phyloP scores from a whole-genome alignment of 2,329 filamentous ascomycete genomes.

The Stemphylium lycopersici region DNA sequence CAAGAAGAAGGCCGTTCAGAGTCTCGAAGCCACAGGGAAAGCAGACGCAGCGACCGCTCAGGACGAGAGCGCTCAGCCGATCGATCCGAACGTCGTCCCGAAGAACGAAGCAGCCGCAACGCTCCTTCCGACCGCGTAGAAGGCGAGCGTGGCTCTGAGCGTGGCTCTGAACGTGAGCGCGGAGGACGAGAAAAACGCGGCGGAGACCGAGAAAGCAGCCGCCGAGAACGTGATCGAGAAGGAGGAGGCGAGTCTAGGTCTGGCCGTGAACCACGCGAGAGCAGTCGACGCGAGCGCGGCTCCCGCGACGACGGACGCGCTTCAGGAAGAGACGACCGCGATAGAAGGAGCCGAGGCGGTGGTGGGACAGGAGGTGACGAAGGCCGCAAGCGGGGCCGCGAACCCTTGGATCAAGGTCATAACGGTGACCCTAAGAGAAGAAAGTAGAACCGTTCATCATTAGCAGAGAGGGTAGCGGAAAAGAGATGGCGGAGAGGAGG shows the following conservation, averaged over 20 bases:
- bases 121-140: slow-evolving; percentile 24
- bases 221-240: slow-evolving; percentile 21
- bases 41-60: slow-evolving; percentile 37
- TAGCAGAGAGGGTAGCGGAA: background rate
- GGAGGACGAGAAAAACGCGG: slow-evolving; percentile 36
- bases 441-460: slow-evolving; percentile 16
- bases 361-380: slow-evolving; percentile 25
- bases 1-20: slow-evolving; percentile 37
- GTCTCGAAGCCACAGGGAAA: slow-evolving; percentile 37
- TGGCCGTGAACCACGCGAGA: slow-evolving; percentile 26
- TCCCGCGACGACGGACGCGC: slow-evolving; percentile 31
- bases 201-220: slow-evolving; percentile 29
- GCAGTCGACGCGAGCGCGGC: slow-evolving; percentile 30
- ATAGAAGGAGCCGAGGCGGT: slow-evolving; percentile 28
- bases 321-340: slow-evolving; percentile 33
- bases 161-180: slow-evolving; percentile 33
- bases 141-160: slow-evolving; percentile 31
- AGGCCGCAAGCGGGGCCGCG: slow-evolving; percentile 30
- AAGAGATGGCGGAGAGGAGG: background rate
- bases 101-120: slow-evolving; percentile 35
- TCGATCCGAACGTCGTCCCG: slow-evolving; percentile 32
- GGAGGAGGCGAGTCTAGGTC: slow-evolving; percentile 15
- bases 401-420: slow-evolving; percentile 30
- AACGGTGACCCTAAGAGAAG: slow-evolving; percentile 31
- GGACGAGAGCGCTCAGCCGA: slow-evolving; percentile 35